phyloP scores from a whole-genome alignment of 805 yeast species.

The Yarrowia alimentaria region DNA sequence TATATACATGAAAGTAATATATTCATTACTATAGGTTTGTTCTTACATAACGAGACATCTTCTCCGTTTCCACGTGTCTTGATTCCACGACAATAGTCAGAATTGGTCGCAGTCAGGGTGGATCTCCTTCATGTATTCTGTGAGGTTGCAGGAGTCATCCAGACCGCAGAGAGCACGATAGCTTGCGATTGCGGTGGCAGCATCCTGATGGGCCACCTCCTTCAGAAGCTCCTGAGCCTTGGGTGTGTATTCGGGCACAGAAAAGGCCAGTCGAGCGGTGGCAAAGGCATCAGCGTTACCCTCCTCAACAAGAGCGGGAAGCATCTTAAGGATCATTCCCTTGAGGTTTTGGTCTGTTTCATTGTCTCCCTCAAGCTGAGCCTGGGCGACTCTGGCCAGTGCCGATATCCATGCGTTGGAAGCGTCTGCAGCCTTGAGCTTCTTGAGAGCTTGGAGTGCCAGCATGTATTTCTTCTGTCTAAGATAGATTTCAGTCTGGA shows the following conservation, averaged over 20 bases:
- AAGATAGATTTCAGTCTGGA: constrained; percentile 41
- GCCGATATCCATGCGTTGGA: constrained; percentile 40
- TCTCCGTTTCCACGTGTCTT: no score
- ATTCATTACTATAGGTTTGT: no score
- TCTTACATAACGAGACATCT: no score
- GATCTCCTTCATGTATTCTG: no score
- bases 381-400: constrained; percentile 42
- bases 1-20: not conserved
- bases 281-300: not conserved
- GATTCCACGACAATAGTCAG: no score
- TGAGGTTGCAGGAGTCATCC: no score
- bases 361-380: constrained; percentile 41
- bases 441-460: constrained; percentile 51
- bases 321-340: constrained; percentile 29
- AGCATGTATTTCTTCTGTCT: constrained; percentile 51
- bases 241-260: not conserved
- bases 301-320: constrained; percentile 27
- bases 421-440: constrained; percentile 42
- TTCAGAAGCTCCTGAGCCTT: not conserved
- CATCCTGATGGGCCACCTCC: not conserved
- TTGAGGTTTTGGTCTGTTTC: constrained; percentile 48
- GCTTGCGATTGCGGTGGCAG: no score
- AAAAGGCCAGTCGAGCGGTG: constrained; percentile 15
- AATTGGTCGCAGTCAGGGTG: no score
- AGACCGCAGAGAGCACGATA: no score